Base-by-base conservation (phyloP, 306 rosid genomes). In the Sechiopsis laciniata region DNA sequence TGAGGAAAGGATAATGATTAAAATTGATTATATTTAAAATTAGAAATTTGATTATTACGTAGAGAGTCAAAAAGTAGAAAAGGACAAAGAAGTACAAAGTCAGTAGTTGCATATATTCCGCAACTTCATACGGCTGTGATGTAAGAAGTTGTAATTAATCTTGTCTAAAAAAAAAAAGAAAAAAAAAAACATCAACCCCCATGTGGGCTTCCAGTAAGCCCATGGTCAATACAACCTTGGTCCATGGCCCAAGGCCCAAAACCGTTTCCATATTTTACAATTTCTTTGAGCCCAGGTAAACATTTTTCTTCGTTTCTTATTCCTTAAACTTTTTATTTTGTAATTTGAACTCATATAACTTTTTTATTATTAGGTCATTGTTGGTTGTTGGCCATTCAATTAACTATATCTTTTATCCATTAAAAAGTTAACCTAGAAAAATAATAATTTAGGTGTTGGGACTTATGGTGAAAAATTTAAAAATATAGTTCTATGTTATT, bases 11-110 rank as follows among this genome's bases (percentile, higher is more conserved):
- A 37, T 37, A 37, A 37, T 37, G 7, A 6, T 37, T 37, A 37
- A 37, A 37, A 37, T 37, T 37, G 45, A 37, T 37, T 37, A 37
- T 7, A 37, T 37, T 37, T 37, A 32, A 32, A 32, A 32, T 32
- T 32, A 5, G 37, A 32, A 32, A 42, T 40, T 2, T 37, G 11
- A 42, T 21, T 10, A 10, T 17, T 10, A 17, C 72, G 4, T 10
- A 8, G 29, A 64, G 29, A 66, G 72, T 66, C 72, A 42, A 66
- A 66, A 42, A 66, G 54, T 42, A 66, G 32, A 19, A 37, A 42
- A 42, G 37, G 72, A 66, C 55, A 19, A 66, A 66, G 1, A 66
- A 19, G 52, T 19, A 42, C 55, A 42, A 2, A 54, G 72, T 66
- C 72, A 11, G 72, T 2, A 4, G 54, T 6, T 45, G 29, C 54